A percentile compares a stretch with the other conserved stretches of the same genome.
phyloP scores from a whole-genome alignment of 768 basidiomycete genomes.

The Lyophyllum shimeji region DNA sequence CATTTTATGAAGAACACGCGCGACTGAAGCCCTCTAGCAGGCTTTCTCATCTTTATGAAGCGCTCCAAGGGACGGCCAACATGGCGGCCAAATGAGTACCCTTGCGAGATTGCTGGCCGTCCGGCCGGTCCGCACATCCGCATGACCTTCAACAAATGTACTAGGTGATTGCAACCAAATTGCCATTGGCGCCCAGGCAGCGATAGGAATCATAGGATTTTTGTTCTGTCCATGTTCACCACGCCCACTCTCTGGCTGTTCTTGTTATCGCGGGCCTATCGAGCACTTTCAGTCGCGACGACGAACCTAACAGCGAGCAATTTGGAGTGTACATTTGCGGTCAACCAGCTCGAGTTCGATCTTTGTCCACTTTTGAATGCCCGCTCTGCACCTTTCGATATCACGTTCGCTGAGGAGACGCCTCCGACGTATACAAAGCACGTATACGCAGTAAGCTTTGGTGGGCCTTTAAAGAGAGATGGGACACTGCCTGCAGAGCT shows the following conservation, averaged over 20 bases:
- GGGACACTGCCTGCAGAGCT: slow-evolving; percentile 28
- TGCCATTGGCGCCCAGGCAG: neutral
- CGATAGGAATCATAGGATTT: neutral
- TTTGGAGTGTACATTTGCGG: slow-evolving; percentile 19
- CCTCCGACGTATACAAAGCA: slow-evolving; percentile 30
- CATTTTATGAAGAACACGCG: no score
- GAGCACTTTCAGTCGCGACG: neutral
- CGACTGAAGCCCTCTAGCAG: neutral
- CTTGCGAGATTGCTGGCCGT: neutral
- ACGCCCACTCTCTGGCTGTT: neutral
- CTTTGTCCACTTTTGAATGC: slow-evolving; percentile 26
- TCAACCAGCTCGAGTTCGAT: slow-evolving; percentile 20
- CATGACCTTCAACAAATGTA: neutral
- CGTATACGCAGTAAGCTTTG: slow-evolving; percentile 26
- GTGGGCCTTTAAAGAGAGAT: slow-evolving; percentile 22
- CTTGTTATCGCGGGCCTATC: neutral
- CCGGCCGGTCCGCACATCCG: slow-evolving; percentile 10
- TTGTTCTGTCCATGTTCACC: neutral
- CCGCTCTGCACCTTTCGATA: slow-evolving; percentile 3
- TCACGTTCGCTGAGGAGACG: slow-evolving; percentile 24
- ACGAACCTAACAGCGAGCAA: neutral
- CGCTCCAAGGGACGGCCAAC: neutral
- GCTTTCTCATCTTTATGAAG: neutral
- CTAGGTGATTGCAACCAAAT: no score
- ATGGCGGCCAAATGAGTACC: neutral